These are phyloP conservation scores for Pueraria montana DNA, from an alignment of 306 rosid species.

Conservation along the genomic window DNA sequence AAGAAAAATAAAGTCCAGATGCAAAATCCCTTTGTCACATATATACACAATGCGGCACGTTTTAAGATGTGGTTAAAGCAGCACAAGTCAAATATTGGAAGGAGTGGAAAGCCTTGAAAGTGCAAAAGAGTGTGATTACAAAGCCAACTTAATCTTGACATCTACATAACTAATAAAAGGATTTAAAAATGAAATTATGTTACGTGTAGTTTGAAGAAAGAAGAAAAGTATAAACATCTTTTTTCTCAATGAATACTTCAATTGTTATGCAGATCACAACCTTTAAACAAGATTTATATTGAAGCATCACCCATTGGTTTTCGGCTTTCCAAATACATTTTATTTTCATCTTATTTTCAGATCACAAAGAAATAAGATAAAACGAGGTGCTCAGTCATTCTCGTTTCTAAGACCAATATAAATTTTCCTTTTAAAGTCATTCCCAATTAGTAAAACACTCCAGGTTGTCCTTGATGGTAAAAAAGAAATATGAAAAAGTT, in stretches of 20 bases:
- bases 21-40: not conserved
- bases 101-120: not conserved
- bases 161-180: not conserved
- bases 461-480: not conserved
- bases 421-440: not conserved
- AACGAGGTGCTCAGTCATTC: not conserved
- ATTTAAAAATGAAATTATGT: conserved; percentile 12
- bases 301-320: not conserved
- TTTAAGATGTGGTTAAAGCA: not conserved
- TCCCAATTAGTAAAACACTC: conserved; percentile 25
- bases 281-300: not conserved
- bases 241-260: not conserved
- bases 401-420: not conserved
- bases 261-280: conserved; percentile 18
- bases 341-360: conserved; percentile 4
- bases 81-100: not conserved
- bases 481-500: not conserved
- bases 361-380: conserved; percentile 6
- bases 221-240: conserved; percentile 5
- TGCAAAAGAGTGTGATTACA: not conserved
- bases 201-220: conserved; percentile 23
- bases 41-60: not conserved
- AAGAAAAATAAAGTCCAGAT: not conserved
- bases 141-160: not conserved
- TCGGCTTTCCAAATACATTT: not conserved